Evolutionary conservation across 495 filamentous ascomycete genomes (phyloP).

Genomic region (Cudoniella acicularis): DNA sequence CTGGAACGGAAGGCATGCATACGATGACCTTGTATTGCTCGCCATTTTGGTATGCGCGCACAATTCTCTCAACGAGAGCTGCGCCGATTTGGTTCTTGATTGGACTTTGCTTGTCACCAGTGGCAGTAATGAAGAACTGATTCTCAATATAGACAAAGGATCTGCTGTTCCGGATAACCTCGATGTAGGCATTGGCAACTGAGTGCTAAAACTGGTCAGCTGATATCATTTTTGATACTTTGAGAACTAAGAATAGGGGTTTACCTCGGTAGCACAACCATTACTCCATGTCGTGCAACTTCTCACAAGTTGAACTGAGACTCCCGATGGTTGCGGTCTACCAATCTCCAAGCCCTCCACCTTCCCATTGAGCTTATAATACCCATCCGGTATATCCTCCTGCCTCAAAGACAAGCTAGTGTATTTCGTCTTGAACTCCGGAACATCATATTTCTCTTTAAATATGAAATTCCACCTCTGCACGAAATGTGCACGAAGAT

Average conservation of each 20-base stretch:
- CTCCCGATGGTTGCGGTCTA: slow-evolving; percentile 36
- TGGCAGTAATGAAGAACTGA: slow-evolving; percentile 97
- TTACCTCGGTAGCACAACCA: slow-evolving; percentile 25
- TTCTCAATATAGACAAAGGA: slow-evolving; percentile 96
- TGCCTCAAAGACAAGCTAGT: slow-evolving; percentile 34
- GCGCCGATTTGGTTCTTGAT: slow-evolving; percentile 85
- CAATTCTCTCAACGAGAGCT: slow-evolving; percentile 82
- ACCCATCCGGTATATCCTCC: slow-evolving; percentile 12
- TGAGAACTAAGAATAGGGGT: too few relatives aligned
- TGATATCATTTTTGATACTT: too few relatives aligned
- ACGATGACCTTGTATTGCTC: slow-evolving; percentile 83
- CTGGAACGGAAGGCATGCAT: slow-evolving; percentile 83
- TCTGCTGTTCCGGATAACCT: slow-evolving; percentile 72
- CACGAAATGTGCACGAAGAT: slow-evolving; percentile 74
- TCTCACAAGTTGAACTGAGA: slow-evolving; percentile 64
- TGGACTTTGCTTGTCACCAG: slow-evolving; percentile 67
- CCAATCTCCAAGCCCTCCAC: slow-evolving; percentile 7
- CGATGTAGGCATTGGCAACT: slow-evolving; percentile 83
- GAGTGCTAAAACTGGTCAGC: slow-evolving; percentile 90
- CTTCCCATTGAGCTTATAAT: slow-evolving; percentile 24
- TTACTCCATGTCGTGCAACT: slow-evolving; percentile 38
- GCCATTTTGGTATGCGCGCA: slow-evolving; percentile 66
- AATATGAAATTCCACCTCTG: slow-evolving; percentile 95
- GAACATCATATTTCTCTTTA: slow-evolving; percentile 73
- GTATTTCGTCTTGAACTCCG: slow-evolving; percentile 62